A percentile compares a stretch with the other conserved stretches of the same genome.
phyloP scores from a whole-genome alignment of 306 rosid species.

The Glycyrrhiza uralensis region DNA sequence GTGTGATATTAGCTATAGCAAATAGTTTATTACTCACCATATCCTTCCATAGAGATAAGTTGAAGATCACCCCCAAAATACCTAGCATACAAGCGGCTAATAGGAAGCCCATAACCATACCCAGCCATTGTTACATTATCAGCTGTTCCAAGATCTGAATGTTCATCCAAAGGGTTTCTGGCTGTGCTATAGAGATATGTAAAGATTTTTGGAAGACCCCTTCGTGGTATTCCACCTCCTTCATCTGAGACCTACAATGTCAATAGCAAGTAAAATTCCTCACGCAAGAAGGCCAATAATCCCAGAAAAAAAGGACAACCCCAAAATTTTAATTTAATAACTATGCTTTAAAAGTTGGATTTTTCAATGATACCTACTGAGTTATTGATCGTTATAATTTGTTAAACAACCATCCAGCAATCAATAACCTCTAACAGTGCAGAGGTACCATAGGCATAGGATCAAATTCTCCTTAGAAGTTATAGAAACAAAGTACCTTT shows the following conservation, averaged over 20 bases:
- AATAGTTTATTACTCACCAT: slow-evolving; percentile 57
- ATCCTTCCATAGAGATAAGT: slow-evolving; percentile 92
- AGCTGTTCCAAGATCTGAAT: slow-evolving; percentile 52
- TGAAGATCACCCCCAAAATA: slow-evolving; percentile 94
- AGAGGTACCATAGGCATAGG: background rate
- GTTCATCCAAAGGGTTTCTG: slow-evolving; percentile 67
- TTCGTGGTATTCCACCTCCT: slow-evolving; percentile 87
- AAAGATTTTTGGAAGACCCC: slow-evolving; percentile 75
- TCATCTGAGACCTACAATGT: slow-evolving; percentile 63
- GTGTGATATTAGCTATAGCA: background rate
- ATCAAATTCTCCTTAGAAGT: background rate
- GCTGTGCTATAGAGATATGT: slow-evolving; percentile 95
- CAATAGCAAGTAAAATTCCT: background rate
- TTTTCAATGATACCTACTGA: background rate
- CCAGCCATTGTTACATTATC: slow-evolving; percentile 87
- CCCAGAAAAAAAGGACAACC: background rate
- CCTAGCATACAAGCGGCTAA: slow-evolving; percentile 81
- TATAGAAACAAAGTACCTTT: slow-evolving; percentile 27
- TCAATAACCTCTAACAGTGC: background rate
- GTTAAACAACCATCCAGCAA: background rate
- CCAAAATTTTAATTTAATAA: background rate
- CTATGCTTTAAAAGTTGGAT: background rate
- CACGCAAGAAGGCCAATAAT: background rate
- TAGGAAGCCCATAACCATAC: slow-evolving; percentile 89
- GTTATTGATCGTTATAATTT: background rate